A percentile compares a stretch with the other conserved stretches of the same genome.
Evolutionary conservation across 1,284 basidiomycete species (phyloP).

Genomic region (Singerocomus inundabilis): DNA sequence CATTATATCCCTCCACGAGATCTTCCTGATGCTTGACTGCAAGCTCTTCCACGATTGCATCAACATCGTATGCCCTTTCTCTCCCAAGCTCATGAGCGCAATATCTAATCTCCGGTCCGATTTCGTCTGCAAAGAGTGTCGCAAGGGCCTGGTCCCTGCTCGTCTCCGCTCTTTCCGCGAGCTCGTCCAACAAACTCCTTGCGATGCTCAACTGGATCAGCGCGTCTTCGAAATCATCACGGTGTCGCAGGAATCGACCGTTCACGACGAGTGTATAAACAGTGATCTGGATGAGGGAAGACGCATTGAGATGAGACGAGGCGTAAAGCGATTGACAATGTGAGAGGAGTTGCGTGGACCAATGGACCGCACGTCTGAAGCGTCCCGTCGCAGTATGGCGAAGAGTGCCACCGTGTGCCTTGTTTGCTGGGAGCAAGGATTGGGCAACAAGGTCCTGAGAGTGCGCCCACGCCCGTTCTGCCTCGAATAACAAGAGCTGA

Average conservation of each 20-base stretch:
- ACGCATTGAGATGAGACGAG: conserved; percentile 51
- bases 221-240: conserved; percentile 78
- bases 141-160: conserved; percentile 91
- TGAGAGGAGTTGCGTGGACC: conserved; percentile 76
- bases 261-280: conserved; percentile 72
- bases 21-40: conserved; percentile 57
- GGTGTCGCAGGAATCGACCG: conserved; percentile 70
- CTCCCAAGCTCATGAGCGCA: conserved; percentile 86
- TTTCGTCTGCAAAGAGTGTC: conserved; percentile 80
- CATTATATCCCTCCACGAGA: conserved; percentile 66
- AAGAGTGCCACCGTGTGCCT: conserved; percentile 51
- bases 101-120: conserved; percentile 90
- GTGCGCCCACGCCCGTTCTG: conserved; percentile 91
- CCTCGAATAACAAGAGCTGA: conserved; percentile 82
- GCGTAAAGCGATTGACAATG: conserved; percentile 67
- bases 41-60: conserved; percentile 74
- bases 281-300: conserved; percentile 58
- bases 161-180: conserved; percentile 68
- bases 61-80: conserved; percentile 78
- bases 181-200: conserved; percentile 69
- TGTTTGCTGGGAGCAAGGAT: conserved; percentile 52
- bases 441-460: conserved; percentile 75
- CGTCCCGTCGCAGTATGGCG: conserved; percentile 78
- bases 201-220: conserved; percentile 78
- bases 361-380: conserved; percentile 83